phyloP scores from a whole-genome alignment of 371 early-diverging fungal species.

The Paraphysoderma sedebokerense region DNA sequence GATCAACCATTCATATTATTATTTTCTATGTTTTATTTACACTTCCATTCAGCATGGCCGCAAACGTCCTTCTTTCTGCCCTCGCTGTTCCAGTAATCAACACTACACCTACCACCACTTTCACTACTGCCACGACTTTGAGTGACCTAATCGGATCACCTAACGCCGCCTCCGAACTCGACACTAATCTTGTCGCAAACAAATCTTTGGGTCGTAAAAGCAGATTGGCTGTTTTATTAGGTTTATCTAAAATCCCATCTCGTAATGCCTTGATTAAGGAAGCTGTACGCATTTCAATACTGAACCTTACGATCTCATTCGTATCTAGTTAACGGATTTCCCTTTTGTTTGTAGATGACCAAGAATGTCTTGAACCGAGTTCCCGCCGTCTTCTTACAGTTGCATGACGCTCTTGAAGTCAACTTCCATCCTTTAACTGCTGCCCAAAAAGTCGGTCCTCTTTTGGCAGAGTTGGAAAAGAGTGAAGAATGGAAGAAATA shows the following conservation, averaged over 20 bases:
- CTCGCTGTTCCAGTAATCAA: slow-evolving; percentile 49
- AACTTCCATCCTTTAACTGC: slow-evolving; percentile 94
- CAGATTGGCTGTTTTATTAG: slow-evolving; percentile 73
- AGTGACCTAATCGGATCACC: slow-evolving; percentile 29
- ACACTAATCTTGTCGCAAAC: too few relatives aligned
- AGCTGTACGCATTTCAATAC: too few relatives aligned
- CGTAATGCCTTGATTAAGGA: too few relatives aligned
- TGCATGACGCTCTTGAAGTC: slow-evolving; percentile 34
- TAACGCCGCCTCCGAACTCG: too few relatives aligned
- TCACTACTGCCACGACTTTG: slow-evolving; percentile 58
- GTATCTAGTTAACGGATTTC: too few relatives aligned
- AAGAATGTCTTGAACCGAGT: slow-evolving; percentile 22
- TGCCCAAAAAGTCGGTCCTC: slow-evolving; percentile 83
- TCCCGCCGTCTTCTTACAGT: slow-evolving; percentile 22
- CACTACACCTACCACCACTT: slow-evolving; percentile 21
- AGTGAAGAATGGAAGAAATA: slow-evolving; percentile 65
- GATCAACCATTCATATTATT: too few relatives aligned
- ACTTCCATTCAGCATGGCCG: too few relatives aligned
- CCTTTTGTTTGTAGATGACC: too few relatives aligned
- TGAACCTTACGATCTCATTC: too few relatives aligned
- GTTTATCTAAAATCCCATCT: slow-evolving; percentile 58
- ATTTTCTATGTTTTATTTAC: too few relatives aligned
- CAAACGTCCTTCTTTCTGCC: slow-evolving; percentile 77
- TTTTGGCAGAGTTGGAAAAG: slow-evolving; percentile 49
- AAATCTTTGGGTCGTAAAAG: slow-evolving; percentile 8